Conservation (phyloP, 2,329 filamentous ascomycete genomes). For the Claviceps sorghi region DNA sequence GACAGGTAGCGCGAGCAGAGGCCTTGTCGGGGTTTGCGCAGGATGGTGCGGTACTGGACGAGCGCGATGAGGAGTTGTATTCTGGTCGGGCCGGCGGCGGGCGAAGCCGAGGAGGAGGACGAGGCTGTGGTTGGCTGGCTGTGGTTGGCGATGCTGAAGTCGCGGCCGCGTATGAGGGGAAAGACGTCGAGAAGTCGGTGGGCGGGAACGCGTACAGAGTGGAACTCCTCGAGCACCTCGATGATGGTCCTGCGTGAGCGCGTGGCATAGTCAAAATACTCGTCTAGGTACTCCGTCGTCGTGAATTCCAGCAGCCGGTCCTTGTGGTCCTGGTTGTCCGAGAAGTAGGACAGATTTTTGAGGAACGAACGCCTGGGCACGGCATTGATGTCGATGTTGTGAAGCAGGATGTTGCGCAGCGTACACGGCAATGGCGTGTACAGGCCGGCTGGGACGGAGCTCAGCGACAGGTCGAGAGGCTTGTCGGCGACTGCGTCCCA, state of each 20-base stretch:
- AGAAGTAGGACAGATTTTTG: slow-evolving; percentile 60
- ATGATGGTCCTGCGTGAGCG: slow-evolving; percentile 79
- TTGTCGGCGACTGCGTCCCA: slow-evolving; percentile 63
- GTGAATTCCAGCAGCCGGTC: slow-evolving; percentile 76
- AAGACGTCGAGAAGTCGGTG: slow-evolving; percentile 58
- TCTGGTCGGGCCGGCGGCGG: slow-evolving; percentile 11
- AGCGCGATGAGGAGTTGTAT: slow-evolving; percentile 71
- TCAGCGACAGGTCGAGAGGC: slow-evolving; percentile 38
- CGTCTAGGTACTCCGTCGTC: slow-evolving; percentile 65
- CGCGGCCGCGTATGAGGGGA: slow-evolving; percentile 69
- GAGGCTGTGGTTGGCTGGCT: slow-evolving; percentile 22
- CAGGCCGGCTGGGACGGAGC: slow-evolving; percentile 21
- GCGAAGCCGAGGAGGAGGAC: slow-evolving; percentile 8
- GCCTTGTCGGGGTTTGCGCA: slow-evolving; percentile 69
- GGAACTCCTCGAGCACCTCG: slow-evolving; percentile 84
- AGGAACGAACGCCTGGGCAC: slow-evolving; percentile 86
- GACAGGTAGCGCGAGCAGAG: slow-evolving; percentile 82
- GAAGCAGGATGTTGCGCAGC: slow-evolving; percentile 59
- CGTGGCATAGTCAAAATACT: slow-evolving; percentile 92
- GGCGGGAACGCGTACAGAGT: slow-evolving; percentile 67
- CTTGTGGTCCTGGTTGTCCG: slow-evolving; percentile 55
- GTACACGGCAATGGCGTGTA: slow-evolving; percentile 35
- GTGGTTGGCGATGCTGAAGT: slow-evolving; percentile 84
- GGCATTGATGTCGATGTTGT: slow-evolving; percentile 78
- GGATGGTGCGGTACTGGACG: slow-evolving; percentile 80